Evolutionary conservation across 495 filamentous ascomycete genomes (phyloP), one percentile per base, ranked within the genome.

Genomic region (Tuber calosporum): DNA sequence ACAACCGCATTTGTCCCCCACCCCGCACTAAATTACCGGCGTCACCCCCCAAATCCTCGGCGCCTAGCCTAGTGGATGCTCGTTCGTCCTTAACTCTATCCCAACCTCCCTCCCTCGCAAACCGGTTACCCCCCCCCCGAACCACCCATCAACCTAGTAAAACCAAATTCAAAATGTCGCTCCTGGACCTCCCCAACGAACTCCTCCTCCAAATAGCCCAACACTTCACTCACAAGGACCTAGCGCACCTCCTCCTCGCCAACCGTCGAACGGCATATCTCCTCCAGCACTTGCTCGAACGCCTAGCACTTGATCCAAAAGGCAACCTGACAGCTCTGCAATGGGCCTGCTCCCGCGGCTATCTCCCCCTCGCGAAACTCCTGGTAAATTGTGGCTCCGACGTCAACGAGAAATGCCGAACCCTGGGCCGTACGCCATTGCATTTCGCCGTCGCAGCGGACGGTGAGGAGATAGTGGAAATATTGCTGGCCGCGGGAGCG

Each of bases 161-260:
- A 34, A 34, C 30, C 13, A 1, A 5, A 34, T 6, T 34, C 26
- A 34, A 34, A 17, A 22, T 45, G 26, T 78, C 76, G 39, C 38
- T 78, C 15, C 41, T 77, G 19, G 73, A 71, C 30, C 70, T 75
- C 36, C 36, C 74, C 9, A 69, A 75, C 42, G 39, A 38, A 4
- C 17, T 73, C 66, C 36, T 75, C 26, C 37, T 69, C 22, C 15
- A 39, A 1, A 67, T 75, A 34, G 66, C 66, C 17, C 30, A 43
- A 0, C 9, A 69, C 26, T 40, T 75, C 66, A n/a, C 37, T 17
- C 43, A 13, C 22, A 38, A 34, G 48, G 43, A 66, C 13, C 66
- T 75, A 26, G 38, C 40, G 8, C 71, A 40, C n/a, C 39, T 75
- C 7, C n/a, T 73, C 34, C 66, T 74, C 5, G 20, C 43, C 15